Evolutionary conservation across 768 basidiomycete species (phyloP).

Genomic region (Naganishia vaughanmartiniae): DNA sequence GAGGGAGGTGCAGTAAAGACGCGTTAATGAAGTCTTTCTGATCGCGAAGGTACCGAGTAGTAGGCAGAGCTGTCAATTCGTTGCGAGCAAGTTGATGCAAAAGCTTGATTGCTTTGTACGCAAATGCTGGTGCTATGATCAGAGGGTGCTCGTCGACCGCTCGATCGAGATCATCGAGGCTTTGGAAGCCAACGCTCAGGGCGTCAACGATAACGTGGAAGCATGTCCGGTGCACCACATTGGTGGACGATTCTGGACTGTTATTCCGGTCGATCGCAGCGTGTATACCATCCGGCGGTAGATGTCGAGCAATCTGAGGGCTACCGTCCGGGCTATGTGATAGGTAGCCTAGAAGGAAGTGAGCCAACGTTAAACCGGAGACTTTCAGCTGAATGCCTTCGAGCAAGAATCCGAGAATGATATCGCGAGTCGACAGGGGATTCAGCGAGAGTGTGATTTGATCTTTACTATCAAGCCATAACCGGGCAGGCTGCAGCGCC

Average conservation of each 20-base stretch:
- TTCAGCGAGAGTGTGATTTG: background rate
- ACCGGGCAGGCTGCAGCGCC: constrained; percentile 20
- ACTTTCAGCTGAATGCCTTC: constrained; percentile 16
- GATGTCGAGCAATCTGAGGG: constrained; percentile 1
- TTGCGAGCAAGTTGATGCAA: constrained; percentile 26
- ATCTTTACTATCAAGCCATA: constrained; percentile 9
- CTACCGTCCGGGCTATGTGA: constrained; percentile 4
- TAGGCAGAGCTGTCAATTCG: constrained; percentile 14
- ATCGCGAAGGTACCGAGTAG: constrained; percentile 28
- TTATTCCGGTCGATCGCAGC: constrained; percentile 19
- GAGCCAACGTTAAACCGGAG: constrained; percentile 21
- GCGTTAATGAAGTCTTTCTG: constrained; percentile 29
- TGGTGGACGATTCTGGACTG: background rate
- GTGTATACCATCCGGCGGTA: constrained; percentile 19
- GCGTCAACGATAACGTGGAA: constrained; percentile 28
- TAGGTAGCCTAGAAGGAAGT: constrained; percentile 28
- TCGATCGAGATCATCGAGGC: background rate
- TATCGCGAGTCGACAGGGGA: background rate
- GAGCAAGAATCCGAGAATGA: constrained; percentile 29
- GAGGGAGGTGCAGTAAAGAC: constrained; percentile 14
- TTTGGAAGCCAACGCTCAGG: constrained; percentile 7
- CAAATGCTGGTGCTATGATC: constrained; percentile 15
- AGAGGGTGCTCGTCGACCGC: background rate
- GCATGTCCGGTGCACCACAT: constrained; percentile 22
- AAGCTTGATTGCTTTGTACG: constrained; percentile 24